Conservation (phyloP, 2,329 filamentous ascomycete genomes). For the Graphilbum fragrans region DNA sequence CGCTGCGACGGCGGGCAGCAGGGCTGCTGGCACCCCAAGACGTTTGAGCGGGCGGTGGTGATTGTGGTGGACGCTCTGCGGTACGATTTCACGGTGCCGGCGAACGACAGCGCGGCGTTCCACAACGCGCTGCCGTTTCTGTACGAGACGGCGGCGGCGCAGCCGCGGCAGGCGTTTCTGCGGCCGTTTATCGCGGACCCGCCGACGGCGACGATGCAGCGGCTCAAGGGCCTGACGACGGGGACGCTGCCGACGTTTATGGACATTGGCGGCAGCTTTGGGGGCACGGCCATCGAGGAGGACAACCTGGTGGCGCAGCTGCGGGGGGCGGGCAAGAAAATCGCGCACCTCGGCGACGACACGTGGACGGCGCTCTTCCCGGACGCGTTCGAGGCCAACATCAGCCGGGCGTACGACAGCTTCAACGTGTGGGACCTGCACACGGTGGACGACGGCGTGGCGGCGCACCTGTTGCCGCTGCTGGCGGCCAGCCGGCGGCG, state of each 20-base stretch:
- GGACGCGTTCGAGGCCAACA: constrained; percentile 76
- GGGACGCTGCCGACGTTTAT: constrained; percentile 92
- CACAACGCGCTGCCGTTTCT: constrained; percentile 83
- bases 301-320: constrained; percentile 64
- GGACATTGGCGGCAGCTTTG: constrained; percentile 89
- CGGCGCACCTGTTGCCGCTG: constrained; percentile 79
- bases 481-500: constrained; percentile 38
- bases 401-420: constrained; percentile 85
- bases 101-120: constrained; percentile 47
- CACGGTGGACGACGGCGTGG: constrained; percentile 91
- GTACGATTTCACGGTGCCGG: constrained; percentile 92
- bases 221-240: constrained; percentile 87
- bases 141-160: constrained; percentile 64
- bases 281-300: constrained; percentile 89
- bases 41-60: constrained; percentile 82
- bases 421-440: constrained; percentile 98
- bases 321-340: constrained; percentile 51
- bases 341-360: constrained; percentile 94
- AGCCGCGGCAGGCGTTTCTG: constrained; percentile 75
- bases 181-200: constrained; percentile 95
- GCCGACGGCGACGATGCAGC: constrained; percentile 83
- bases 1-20: constrained; percentile 39
- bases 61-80: constrained; percentile 86
- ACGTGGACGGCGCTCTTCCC: constrained; percentile 94
- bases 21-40: constrained; percentile 94